Base-by-base conservation (phyloP, 495 filamentous ascomycete species). In the Cenococcum geophilum region DNA sequence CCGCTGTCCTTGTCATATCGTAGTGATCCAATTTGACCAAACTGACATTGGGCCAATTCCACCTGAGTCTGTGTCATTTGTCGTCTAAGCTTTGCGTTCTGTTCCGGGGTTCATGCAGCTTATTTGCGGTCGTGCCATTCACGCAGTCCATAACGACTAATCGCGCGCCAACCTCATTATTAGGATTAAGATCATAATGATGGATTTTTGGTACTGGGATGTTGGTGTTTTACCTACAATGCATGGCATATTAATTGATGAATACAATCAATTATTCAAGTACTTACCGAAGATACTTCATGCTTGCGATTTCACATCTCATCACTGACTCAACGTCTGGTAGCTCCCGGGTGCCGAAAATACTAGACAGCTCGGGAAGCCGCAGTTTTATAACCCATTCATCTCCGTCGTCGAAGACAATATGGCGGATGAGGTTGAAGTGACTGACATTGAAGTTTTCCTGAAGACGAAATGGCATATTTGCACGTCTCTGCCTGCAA, bases 61-160 rank as follows among this genome's bases (percentile, higher is more conserved):
- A 57, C 16, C 1, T 48, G 34, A 0, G 63, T 50, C 4, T 63
- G 34, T 1, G 23, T 14, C 5, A 43, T 57, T 40, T 57, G 55
- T 20, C 22, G 55, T 20, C 6, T 40, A 36, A 57, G 42, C 34
- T 43, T 40, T 14, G 27, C 18, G 32, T 45, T 36, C 42, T 57
- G 55, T 20, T 40, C 55, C 9, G 0, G 32, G 12, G 55, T 42
- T 18, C 45, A 1, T 8, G 45, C 6, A 49, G 16, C 14, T 18
- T 6, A n/a, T 18, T 16, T n/a, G 59, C 63, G 14, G 34, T 25
- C 5, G 49, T 55, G 4, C 62, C 62, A 20, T 64, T 27, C 18
- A 64, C 60, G 50, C 60, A 64, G 9, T 59, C 55, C 10, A 64
- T 47, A 4, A 64, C 27, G 14, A 64, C 54, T 21, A 55, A 64